A percentile compares a stretch with the other conserved stretches of the same genome.
Conservation (phyloP, 306 rosid genomes). For the Aeschynomene evenia region DNA sequence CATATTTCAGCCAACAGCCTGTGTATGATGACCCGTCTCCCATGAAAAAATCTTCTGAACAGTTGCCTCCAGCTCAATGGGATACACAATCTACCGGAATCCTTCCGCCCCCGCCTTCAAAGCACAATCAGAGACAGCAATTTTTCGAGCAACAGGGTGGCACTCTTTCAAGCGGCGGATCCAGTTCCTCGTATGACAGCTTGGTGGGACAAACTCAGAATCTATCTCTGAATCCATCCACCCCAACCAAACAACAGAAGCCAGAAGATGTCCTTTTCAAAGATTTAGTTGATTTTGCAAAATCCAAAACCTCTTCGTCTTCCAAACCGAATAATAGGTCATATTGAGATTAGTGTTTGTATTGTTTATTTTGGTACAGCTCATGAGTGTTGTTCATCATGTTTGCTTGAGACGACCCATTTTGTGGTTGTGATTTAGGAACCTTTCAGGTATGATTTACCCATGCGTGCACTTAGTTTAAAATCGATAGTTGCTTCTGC, state of each 20-base stretch:
- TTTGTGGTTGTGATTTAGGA: constrained; percentile 49
- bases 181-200: constrained; percentile 67
- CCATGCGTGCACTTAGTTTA: constrained; percentile 38
- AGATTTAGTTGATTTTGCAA: constrained; percentile 83
- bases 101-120: constrained; percentile 84
- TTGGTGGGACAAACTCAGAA: constrained; percentile 72
- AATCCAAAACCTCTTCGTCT: constrained; percentile 77
- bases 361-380: constrained; percentile 36
- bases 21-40: constrained; percentile 65
- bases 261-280: constrained; percentile 84
- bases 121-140: constrained; percentile 74
- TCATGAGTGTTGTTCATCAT: constrained; percentile 36
- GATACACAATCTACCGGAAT: constrained; percentile 47
- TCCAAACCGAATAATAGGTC: constrained; percentile 71
- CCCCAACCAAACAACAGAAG: constrained; percentile 62
- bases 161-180: constrained; percentile 49
- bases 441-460: constrained; percentile 41
- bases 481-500: constrained; percentile 37
- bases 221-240: constrained; percentile 64
- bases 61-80: constrained; percentile 72
- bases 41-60: constrained; percentile 53
- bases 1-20: constrained; percentile 48
- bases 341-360: constrained; percentile 45
- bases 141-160: constrained; percentile 60
- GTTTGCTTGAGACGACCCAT: constrained; percentile 37